Base-by-base conservation (phyloP, 768 basidiomycete species). In the Porphyrellus cyaneotinctus region DNA sequence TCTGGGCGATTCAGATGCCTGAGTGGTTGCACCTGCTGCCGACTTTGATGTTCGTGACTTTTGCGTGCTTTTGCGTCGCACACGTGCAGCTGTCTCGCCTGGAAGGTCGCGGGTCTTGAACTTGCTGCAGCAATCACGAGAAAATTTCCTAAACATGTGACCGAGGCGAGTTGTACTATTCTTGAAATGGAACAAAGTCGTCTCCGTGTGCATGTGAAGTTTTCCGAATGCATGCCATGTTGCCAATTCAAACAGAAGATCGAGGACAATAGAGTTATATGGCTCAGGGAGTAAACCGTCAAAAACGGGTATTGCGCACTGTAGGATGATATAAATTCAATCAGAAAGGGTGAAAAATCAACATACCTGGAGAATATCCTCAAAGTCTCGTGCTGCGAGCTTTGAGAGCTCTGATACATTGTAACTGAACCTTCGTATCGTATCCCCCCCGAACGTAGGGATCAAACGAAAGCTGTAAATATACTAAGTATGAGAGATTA, bases 361-460 rank as follows among this genome's bases (percentile, higher is more conserved):
- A 15, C 24, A 6, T n/a, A 38, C 43, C 43, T 52, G 51, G 24
- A 52, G 31, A 4, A 75, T 51, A 43, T 77, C 74, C 30, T 77
- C 69, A 43, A 66, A 76, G 36, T 77, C 72, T 10, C 64, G 56
- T 0, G 70, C 75, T 3, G 70, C 71, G 1, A 73, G 50, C 22
- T 61, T 54, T 26, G 69, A 71, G 62, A 76, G 64, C 11, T 62
- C 64, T 2, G 71, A 68, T 0, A 63, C 68, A 58, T 76, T 72
- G 18, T 30, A 12, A 1, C 15, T 1, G 11, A 51, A 51, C 5
- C 13, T 14, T 2, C 18, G 9, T 2, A 51, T 51, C 2, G 26
- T 51, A 15, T 10, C 33, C 1, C 23, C 1, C 0, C 42, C 33
- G 3, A 20, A 44, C 2, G 26, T 28, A 1, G 35, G 26, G 1